Evolutionary conservation across 1,284 basidiomycete species (phyloP), one percentile per base, ranked within the genome.

Genomic region (Malassezia arunalokei): DNA sequence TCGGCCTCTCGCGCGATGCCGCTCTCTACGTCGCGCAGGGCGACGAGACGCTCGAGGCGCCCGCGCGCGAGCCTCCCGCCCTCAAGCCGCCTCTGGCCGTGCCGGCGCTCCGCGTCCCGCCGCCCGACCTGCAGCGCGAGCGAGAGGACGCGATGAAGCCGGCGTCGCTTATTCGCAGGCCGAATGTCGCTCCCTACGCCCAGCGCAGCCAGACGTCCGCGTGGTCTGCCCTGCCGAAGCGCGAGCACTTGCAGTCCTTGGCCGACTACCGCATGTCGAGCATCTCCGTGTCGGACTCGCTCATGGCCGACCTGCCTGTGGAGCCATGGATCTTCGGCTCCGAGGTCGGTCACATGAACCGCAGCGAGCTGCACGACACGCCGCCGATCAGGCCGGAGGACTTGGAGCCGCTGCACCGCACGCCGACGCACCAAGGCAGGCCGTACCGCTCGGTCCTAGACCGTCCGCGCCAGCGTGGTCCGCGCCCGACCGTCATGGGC

Each of bases 401-500:
- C 7, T 3, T 35, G 32, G 11, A 15, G 17, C 8, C 47, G 15
- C 17, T 30, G 28, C 41, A 33, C 24, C 12, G 11, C 6, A 54
- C 52, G 47, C 46, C 47, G 29, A n/a, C 29, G 20, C n/a, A 2
- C n/a, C 9, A 40, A 40, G n/a, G 20, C 39, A 30, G 4, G 20
- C 43, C 11, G n/a, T 32, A 40, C 33, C 29, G 30, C 15, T 55
- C 52, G 45, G 46, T 64, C 29, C 39, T 64, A 17, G 61, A 64
- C 47, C 57, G 62, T 8, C 52, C 60, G 11, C 50, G 58, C 35
- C 32, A 53, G 17, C 54, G 60, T 30, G 56, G 45, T 9, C 33
- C 56, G 8, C 54, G 57, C 24, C 59, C 59, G 14, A 46, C 33
- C 27, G 53, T 46, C 28, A 50, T 63, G 57, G 60, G 60, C 42